These are phyloP conservation scores for Fusarium sterilihyphosum DNA, from an alignment of 2,329 filamentous ascomycete genomes.

Conservation along the genomic window DNA sequence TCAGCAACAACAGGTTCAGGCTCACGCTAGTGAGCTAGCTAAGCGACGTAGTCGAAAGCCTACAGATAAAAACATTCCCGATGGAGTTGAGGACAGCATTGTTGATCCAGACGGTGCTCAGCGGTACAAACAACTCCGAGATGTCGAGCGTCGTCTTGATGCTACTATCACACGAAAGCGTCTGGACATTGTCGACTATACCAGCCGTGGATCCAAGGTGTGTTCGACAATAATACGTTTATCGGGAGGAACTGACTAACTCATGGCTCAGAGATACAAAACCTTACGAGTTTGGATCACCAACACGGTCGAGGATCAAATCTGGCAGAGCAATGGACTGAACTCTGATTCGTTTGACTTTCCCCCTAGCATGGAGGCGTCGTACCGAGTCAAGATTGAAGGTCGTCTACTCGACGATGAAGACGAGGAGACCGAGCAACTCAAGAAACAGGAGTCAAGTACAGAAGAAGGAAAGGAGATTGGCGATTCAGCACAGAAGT, in stretches of 20 bases:
- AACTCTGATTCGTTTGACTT: conserved; percentile 85
- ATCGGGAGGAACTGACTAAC: conserved; percentile 3
- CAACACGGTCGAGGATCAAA: conserved; percentile 93
- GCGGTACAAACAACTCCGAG: conserved; percentile 84
- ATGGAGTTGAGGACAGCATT: conserved; percentile 84
- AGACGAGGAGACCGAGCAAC: conserved; percentile 64
- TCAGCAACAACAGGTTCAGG: conserved; percentile 62
- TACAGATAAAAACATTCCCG: conserved; percentile 93
- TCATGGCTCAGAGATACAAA: conserved; percentile 69
- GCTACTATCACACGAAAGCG: conserved; percentile 94
- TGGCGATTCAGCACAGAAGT: conserved; percentile 47
- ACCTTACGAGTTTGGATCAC: conserved; percentile 94
- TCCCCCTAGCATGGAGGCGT: conserved; percentile 77
- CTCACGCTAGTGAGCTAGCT: conserved; percentile 70
- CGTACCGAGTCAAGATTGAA: conserved; percentile 92
- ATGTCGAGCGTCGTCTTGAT: conserved; percentile 88
- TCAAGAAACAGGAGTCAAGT: conserved; percentile 53
- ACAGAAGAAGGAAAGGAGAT: conserved; percentile 44
- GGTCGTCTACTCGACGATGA: conserved; percentile 82
- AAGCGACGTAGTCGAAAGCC: conserved; percentile 88
- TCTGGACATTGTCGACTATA: conserved; percentile 86
- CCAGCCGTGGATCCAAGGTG: conserved; percentile 78
- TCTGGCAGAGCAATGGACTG: conserved; percentile 81
- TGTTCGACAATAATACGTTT: conserved; percentile 1
- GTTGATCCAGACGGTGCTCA: conserved; percentile 80